A percentile compares a stretch with the other conserved stretches of the same genome.
Evolutionary conservation across 495 filamentous ascomycete species (phyloP).

Genomic region (Podospora pseudocomata): DNA sequence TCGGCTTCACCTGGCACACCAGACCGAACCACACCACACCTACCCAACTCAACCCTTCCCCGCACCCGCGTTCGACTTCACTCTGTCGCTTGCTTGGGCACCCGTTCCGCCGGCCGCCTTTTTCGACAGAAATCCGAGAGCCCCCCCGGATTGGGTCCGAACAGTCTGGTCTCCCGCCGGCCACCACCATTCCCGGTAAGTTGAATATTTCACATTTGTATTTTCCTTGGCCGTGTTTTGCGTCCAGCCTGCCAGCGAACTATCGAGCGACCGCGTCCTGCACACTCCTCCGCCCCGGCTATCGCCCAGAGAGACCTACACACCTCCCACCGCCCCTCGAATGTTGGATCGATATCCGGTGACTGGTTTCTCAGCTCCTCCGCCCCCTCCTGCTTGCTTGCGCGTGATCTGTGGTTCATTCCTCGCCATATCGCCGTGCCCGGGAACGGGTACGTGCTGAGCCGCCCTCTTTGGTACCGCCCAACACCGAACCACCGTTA

Average conservation of each 20-base stretch:
- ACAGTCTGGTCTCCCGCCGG: conserved; percentile 15
- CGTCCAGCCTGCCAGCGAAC: conserved; percentile 9
- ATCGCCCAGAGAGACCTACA: not conserved
- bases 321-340: conserved; percentile 7
- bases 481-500: not conserved
- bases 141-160: conserved; percentile 16
- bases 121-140: conserved; percentile 11
- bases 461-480: conserved; percentile 5
- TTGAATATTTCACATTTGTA: conserved; percentile 9
- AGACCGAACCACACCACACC: too few relatives aligned
- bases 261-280: conserved; percentile 10
- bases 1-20: not conserved
- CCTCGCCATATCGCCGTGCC: conserved; percentile 16
- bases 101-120: not conserved
- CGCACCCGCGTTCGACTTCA: conserved; percentile 1
- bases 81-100: not conserved
- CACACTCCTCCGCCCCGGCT: not conserved
- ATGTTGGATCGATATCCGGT: conserved; percentile 24
- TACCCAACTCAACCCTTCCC: conserved; percentile 1
- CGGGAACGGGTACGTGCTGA: not conserved
- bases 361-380: conserved; percentile 17
- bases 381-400: conserved; percentile 8
- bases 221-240: conserved; percentile 4
- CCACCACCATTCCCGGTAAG: conserved; percentile 6
- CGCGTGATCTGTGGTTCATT: conserved; percentile 28